Evolutionary conservation across 768 basidiomycete species (phyloP).

Genomic region (Terana coerulea): DNA sequence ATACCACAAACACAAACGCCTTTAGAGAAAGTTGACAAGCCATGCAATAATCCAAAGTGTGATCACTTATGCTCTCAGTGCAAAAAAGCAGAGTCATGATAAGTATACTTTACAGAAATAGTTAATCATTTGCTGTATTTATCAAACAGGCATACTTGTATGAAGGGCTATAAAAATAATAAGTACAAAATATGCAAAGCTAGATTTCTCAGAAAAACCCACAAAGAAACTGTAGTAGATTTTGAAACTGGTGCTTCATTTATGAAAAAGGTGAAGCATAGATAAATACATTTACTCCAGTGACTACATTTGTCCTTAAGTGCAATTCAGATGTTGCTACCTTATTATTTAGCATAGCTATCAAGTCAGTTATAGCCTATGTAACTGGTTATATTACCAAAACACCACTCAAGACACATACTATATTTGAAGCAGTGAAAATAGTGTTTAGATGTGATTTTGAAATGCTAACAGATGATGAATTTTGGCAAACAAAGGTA

Average conservation of each 20-base stretch:
- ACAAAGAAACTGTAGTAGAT: conserved; percentile 27
- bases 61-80: no score
- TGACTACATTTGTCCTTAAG: conserved; percentile 30
- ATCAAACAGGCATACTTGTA: conserved; percentile 7
- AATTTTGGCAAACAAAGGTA: no score
- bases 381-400: conserved; percentile 44
- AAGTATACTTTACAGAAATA: neutral
- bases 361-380: conserved; percentile 36
- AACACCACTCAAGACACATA: conserved; percentile 34
- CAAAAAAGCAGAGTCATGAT: no score
- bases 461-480: no score
- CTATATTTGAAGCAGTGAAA: conserved; percentile 30
- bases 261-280: conserved; percentile 29
- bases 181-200: conserved; percentile 30
- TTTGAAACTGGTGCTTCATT: conserved; percentile 23
- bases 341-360: conserved; percentile 35
- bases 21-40: no score
- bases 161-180: conserved; percentile 27
- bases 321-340: conserved; percentile 39
- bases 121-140: conserved; percentile 10
- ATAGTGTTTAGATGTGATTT: conserved; percentile 22
- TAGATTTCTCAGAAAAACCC: conserved; percentile 31
- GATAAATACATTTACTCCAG: conserved; percentile 34
- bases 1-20: no score
- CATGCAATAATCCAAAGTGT: no score